Conservation (phyloP, 495 filamentous ascomycete genomes). For the Sordaria brevicollis region DNA sequence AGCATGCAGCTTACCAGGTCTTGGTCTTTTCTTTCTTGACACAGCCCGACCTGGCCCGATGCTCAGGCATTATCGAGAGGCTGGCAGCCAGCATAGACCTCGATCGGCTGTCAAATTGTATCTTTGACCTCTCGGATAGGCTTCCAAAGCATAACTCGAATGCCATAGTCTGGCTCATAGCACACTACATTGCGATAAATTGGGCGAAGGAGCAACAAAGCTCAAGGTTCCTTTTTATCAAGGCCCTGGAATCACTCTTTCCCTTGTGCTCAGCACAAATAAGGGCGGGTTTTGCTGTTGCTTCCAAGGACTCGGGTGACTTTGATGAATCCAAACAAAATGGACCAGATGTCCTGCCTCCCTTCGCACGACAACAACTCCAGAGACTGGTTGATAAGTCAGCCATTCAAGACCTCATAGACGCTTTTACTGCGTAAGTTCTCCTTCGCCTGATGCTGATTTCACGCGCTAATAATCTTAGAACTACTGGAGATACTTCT, state of each 20-base stretch:
- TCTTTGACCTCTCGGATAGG: not conserved
- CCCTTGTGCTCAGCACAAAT: conserved; percentile 16
- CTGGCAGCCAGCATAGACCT: conserved; percentile 14
- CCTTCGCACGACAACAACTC: conserved; percentile 22
- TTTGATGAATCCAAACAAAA: conserved; percentile 4
- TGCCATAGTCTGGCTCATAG: conserved; percentile 61
- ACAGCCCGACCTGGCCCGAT: conserved; percentile 10
- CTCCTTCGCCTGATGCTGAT: conserved; percentile 3
- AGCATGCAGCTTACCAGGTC: conserved; percentile 20
- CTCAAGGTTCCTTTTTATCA: conserved; percentile 9
- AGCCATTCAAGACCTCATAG: conserved; percentile 30
- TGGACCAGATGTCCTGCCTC: conserved; percentile 10
- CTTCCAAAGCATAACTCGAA: conserved; percentile 3
- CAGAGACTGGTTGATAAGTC: conserved; percentile 27
- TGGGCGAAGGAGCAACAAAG: conserved; percentile 26
- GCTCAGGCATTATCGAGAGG: conserved; percentile 7
- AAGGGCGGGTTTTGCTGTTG: conserved; percentile 6
- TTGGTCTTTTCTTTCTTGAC: conserved; percentile 31
- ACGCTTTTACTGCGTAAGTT: conserved; percentile 28
- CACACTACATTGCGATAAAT: conserved; percentile 71
- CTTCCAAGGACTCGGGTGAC: conserved; percentile 1
- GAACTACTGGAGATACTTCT: conserved; percentile 16
- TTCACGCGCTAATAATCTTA: conserved; percentile 10
- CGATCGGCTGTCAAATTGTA: conserved; percentile 17
- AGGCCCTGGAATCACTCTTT: conserved; percentile 16